phyloP scores from a whole-genome alignment of 306 rosid genomes.

The Prosopis cineraria region DNA sequence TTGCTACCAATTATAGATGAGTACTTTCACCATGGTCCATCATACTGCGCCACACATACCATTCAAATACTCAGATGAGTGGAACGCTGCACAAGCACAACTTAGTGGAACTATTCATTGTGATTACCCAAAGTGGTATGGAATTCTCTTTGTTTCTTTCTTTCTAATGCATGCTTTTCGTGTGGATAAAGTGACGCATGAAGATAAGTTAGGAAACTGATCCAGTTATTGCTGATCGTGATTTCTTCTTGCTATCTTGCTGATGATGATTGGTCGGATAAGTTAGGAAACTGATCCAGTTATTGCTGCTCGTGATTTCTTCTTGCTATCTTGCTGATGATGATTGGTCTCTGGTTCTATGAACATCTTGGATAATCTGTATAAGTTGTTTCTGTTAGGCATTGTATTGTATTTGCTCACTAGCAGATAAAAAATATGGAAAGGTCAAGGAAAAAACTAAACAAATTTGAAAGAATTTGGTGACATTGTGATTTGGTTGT shows the following conservation, averaged over 20 bases:
- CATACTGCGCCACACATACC: conserved; percentile 98
- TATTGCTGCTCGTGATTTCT: conserved; percentile 23
- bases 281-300: conserved; percentile 18
- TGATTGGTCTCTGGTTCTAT: conserved; percentile 11
- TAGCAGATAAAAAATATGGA: background rate
- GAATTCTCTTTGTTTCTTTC: conserved; percentile 27
- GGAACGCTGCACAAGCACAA: conserved; percentile 95
- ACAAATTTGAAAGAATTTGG: background rate
- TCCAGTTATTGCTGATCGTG: conserved; percentile 20
- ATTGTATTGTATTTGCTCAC: conserved; percentile 5
- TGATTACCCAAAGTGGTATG: conserved; percentile 87
- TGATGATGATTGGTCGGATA: conserved; percentile 14
- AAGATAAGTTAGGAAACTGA: conserved; percentile 18
- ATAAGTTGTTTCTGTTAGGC: background rate
- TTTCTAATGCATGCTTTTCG: conserved; percentile 19
- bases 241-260: conserved; percentile 5
- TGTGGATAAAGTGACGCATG: conserved; percentile 27
- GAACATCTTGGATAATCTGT: conserved; percentile 9
- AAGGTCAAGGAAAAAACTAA: background rate
- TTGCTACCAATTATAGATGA: conserved; percentile 60
- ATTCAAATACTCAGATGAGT: conserved; percentile 79
- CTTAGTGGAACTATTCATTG: conserved; percentile 96
- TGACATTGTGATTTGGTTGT: background rate
- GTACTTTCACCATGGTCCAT: conserved; percentile 97
- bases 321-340: conserved; percentile 9